Conservation (phyloP, 2,329 filamentous ascomycete genomes). For the Clarireedia sp. region DNA sequence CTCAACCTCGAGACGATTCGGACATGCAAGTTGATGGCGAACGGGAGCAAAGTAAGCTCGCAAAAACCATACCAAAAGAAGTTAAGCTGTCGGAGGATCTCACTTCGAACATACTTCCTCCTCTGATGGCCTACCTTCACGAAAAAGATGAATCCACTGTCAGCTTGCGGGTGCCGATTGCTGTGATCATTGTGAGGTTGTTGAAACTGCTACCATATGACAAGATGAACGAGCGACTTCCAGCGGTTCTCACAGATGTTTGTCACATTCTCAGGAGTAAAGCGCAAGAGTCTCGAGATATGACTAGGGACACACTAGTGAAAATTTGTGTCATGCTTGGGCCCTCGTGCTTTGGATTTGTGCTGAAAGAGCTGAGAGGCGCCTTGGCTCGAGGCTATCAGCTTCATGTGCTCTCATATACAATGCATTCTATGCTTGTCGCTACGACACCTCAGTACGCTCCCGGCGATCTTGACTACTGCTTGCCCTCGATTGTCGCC, state of each 20-base stretch:
- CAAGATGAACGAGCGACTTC: constrained; percentile 66
- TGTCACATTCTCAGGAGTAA: constrained; percentile 89
- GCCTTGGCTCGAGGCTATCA: constrained; percentile 84
- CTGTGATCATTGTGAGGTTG: constrained; percentile 81
- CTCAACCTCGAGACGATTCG: constrained; percentile 26
- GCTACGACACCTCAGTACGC: constrained; percentile 62
- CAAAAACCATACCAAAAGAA: constrained; percentile 56
- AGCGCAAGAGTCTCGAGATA: constrained; percentile 79
- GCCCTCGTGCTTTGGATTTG: constrained; percentile 76
- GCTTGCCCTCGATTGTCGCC: constrained; percentile 65
- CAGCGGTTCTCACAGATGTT: constrained; percentile 81
- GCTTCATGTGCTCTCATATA: constrained; percentile 89
- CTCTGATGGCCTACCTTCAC: constrained; percentile 76
- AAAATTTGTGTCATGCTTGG: constrained; percentile 78
- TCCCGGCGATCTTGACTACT: constrained; percentile 85
- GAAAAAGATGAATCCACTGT: constrained; percentile 93
- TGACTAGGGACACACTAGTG: constrained; percentile 79
- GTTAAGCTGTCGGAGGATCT: constrained; percentile 67
- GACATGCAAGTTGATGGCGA: constrained; percentile 29
- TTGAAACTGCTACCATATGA: constrained; percentile 69
- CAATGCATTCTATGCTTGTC: constrained; percentile 84
- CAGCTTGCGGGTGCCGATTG: constrained; percentile 83
- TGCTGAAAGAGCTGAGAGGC: constrained; percentile 82
- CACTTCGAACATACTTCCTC: constrained; percentile 65
- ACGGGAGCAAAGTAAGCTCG: constrained; percentile 39